These are phyloP conservation scores for Grosmannia serpens DNA, from an alignment of 2,329 filamentous ascomycete species.

Conservation along the genomic window DNA sequence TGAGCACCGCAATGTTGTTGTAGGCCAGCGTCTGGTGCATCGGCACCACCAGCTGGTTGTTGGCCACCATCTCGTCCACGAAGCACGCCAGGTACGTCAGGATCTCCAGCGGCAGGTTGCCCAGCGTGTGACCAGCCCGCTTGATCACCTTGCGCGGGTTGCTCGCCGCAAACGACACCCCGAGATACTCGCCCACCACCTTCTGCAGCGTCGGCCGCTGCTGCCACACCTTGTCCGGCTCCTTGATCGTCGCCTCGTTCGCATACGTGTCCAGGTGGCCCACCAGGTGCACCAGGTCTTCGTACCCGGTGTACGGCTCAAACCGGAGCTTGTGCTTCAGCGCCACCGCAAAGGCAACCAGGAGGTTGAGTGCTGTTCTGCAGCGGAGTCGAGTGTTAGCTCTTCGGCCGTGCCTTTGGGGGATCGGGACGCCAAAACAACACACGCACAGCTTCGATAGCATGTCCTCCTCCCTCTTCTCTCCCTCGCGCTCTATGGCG, in stretches of 20 bases:
- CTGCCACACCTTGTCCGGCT: conserved; percentile 24
- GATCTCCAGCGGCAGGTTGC: conserved; percentile 62
- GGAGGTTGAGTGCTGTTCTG: conserved; percentile 52
- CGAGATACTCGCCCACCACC: conserved; percentile 50
- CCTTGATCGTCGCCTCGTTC: conserved; percentile 26
- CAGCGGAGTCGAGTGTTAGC: neutral
- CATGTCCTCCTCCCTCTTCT: conserved; percentile 48
- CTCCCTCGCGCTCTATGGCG: conserved; percentile 47
- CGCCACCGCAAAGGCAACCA: conserved; percentile 56
- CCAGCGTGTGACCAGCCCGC: conserved; percentile 52
- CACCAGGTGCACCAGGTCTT: conserved; percentile 51
- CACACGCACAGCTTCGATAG: conserved; percentile 45
- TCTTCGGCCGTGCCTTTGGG: neutral
- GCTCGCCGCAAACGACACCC: conserved; percentile 53
- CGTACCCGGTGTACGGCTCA: conserved; percentile 59
- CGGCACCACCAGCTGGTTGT: conserved; percentile 33
- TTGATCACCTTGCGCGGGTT: conserved; percentile 63
- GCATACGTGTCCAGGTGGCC: conserved; percentile 58
- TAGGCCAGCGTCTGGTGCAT: conserved; percentile 39
- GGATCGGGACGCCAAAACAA: neutral
- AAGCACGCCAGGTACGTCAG: conserved; percentile 53
- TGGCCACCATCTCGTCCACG: conserved; percentile 42
- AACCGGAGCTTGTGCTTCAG: conserved; percentile 65
- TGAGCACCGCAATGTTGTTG: conserved; percentile 41
- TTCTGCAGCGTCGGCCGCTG: conserved; percentile 31